Percentiles rank a stretch among this genome's conserved stretches.
These are phyloP conservation scores for Calocybe cyanea DNA, from an alignment of 768 basidiomycete genomes.

Conservation along the genomic window DNA sequence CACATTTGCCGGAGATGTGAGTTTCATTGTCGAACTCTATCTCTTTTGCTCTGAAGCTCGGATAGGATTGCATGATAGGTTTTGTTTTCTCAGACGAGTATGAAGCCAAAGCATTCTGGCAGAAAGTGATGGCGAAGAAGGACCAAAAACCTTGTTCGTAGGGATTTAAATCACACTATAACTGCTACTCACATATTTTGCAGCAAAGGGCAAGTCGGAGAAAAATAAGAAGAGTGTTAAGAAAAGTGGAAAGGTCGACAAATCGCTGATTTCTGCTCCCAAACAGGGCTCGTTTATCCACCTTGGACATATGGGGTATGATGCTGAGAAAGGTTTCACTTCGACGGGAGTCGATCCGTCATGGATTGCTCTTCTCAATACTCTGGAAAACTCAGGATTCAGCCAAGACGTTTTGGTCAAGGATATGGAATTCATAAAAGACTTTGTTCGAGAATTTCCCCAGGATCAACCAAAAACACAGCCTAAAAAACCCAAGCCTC, in stretches of 20 bases:
- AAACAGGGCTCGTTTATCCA: constrained; percentile 78
- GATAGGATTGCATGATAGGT: constrained; percentile 84
- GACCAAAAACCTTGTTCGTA: constrained; percentile 49
- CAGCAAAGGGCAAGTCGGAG: constrained; percentile 46
- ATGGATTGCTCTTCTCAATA: constrained; percentile 72
- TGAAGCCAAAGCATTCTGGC: constrained; percentile 82
- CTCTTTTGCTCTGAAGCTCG: constrained; percentile 1
- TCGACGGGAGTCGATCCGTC: constrained; percentile 86
- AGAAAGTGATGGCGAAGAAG: constrained; percentile 76
- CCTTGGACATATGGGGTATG: constrained; percentile 94
- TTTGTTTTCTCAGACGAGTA: constrained; percentile 85
- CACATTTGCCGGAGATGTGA: constrained; percentile 87
- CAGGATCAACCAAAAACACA: constrained; percentile 33
- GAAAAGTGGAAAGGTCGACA: constrained; percentile 82
- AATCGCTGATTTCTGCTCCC: constrained; percentile 87
- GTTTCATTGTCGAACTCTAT: constrained; percentile 27
- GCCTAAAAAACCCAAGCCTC: constrained; percentile 39
- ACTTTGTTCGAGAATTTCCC: constrained; percentile 62
- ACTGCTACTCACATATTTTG: constrained; percentile 11
- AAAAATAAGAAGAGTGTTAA: constrained; percentile 57
- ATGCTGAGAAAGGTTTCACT: constrained; percentile 81
- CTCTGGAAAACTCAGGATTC: constrained; percentile 64
- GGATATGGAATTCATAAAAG: constrained; percentile 87
- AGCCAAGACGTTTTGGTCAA: constrained; percentile 63
- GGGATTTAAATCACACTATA: neutral